Conservation (phyloP, 2,329 filamentous ascomycete species). For the Cadophora malorum region DNA sequence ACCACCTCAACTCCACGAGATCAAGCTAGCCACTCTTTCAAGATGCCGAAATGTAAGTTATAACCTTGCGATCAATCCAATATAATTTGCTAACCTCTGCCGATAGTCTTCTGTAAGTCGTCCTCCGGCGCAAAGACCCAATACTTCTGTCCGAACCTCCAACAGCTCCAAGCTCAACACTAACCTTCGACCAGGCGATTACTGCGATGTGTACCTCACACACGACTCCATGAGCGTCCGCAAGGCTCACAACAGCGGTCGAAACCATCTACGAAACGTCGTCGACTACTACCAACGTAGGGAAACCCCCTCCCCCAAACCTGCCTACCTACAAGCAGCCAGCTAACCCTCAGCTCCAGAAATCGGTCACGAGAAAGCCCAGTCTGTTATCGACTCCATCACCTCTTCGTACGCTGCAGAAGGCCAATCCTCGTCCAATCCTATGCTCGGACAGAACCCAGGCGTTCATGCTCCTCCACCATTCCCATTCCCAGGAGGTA, state of each 20-base stretch:
- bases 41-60: conserved; percentile 87
- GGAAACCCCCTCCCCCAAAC: conserved; percentile 38
- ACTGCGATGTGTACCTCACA: conserved; percentile 99
- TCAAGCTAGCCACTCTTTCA: conserved; percentile 46
- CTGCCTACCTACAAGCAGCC: neutral
- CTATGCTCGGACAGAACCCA: conserved; percentile 75
- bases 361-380: conserved; percentile 97
- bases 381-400: conserved; percentile 98
- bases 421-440: conserved; percentile 85
- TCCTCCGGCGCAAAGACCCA: conserved; percentile 24
- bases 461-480: conserved; percentile 56
- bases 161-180: conserved; percentile 25
- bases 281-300: conserved; percentile 97
- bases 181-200: conserved; percentile 68
- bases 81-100: conserved; percentile 47
- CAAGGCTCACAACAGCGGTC: conserved; percentile 95
- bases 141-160: conserved; percentile 24
- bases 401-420: conserved; percentile 94
- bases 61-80: conserved; percentile 19
- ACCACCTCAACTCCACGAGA: neutral
- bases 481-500: conserved; percentile 66
- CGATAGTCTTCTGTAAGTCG: conserved; percentile 72
- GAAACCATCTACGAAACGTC: conserved; percentile 97
- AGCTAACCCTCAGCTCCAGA: conserved; percentile 57
- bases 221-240: conserved; percentile 99